phyloP scores from a whole-genome alignment of 2,329 filamentous ascomycete species.

The Aspergillus oerlinghausenensis region DNA sequence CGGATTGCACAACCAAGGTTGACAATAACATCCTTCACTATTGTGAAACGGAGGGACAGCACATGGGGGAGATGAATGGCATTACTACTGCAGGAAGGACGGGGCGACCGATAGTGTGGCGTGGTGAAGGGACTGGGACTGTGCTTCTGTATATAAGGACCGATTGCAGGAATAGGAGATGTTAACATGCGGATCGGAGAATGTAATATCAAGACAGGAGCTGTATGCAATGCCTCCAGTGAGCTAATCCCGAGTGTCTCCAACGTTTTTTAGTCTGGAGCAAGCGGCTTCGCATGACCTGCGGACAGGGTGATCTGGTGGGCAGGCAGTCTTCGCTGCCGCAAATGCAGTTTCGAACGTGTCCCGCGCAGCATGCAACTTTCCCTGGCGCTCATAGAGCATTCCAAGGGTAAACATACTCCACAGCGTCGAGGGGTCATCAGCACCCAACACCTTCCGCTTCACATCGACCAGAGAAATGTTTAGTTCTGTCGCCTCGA shows the following conservation, averaged over 20 bases:
- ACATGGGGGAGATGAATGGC: too few relatives aligned
- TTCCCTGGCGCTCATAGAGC: neutral
- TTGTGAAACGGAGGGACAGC: too few relatives aligned
- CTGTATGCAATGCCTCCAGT: too few relatives aligned
- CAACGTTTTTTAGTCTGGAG: neutral
- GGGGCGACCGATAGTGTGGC: too few relatives aligned
- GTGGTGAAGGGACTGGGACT: too few relatives aligned
- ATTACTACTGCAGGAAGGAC: too few relatives aligned
- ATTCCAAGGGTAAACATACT: neutral
- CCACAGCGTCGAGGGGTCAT: neutral
- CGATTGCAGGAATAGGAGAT: neutral
- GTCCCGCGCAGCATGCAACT: neutral
- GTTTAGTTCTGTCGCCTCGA: neutral
- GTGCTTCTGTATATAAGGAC: too few relatives aligned
- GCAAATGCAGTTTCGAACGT: neutral
- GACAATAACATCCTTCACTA: too few relatives aligned
- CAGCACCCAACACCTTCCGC: neutral
- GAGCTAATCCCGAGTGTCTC: neutral
- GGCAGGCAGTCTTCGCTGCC: neutral
- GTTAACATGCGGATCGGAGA: too few relatives aligned
- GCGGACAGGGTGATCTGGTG: neutral
- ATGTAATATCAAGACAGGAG: too few relatives aligned
- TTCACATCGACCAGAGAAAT: neutral
- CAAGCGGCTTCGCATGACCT: neutral
- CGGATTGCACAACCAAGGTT: too few relatives aligned